Evolutionary conservation across 1,284 basidiomycete species (phyloP).

Genomic region (Gastroboletus turbinatus): DNA sequence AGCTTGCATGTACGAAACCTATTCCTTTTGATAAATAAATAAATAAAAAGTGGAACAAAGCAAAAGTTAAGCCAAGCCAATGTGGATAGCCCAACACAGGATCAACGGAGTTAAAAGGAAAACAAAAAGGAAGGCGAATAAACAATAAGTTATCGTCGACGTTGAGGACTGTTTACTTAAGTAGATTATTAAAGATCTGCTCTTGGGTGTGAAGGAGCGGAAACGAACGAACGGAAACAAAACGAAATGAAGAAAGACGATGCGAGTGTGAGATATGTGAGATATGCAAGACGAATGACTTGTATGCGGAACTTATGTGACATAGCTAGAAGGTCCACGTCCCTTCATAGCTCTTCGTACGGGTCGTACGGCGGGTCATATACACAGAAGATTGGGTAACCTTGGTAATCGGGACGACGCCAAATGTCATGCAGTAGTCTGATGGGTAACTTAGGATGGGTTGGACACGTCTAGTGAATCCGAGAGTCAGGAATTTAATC

Average conservation of each 20-base stretch:
- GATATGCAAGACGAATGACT: not conserved
- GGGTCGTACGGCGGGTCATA: constrained; percentile 1
- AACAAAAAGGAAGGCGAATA: not conserved
- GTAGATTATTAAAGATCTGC: not conserved
- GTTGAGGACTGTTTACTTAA: not conserved
- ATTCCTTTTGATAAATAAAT: not conserved
- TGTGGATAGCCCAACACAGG: not conserved
- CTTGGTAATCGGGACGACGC: not conserved
- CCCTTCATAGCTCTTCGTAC: constrained; percentile 9
- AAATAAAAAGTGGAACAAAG: not conserved
- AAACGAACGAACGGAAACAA: not conserved
- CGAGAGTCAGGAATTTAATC: not conserved
- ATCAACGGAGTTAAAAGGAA: not conserved
- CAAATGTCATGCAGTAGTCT: not conserved
- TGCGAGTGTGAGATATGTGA: not conserved
- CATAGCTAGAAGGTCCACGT: not conserved
- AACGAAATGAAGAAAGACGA: not conserved
- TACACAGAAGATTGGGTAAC: not conserved
- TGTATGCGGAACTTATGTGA: not conserved
- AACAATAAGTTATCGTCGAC: constrained; percentile 6
- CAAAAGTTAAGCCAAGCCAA: not conserved
- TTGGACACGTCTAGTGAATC: not conserved
- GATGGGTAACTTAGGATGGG: not conserved
- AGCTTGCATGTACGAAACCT: not conserved
- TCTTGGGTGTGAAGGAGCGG: not conserved